Evolutionary conservation across 192 early-diverging fungal species (phyloP).

Genomic region (Dissophora globulifera): DNA sequence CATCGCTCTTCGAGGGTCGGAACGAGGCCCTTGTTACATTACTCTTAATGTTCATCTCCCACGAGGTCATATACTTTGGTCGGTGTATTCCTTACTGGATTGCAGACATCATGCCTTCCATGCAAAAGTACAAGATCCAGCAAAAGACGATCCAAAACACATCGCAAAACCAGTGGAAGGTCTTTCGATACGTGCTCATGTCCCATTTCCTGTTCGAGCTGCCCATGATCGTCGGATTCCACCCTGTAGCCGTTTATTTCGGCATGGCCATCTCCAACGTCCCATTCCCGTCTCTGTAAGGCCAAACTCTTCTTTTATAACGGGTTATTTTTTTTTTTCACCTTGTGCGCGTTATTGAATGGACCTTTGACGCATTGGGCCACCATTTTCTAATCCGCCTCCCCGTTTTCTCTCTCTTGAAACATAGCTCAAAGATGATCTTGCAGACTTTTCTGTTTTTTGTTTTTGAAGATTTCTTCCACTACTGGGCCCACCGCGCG

Average conservation of each 20-base stretch:
- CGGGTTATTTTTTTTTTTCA: not conserved
- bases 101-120: slow-evolving; percentile 84
- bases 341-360: no score
- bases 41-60: slow-evolving; percentile 80
- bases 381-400: no score
- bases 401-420: no score
- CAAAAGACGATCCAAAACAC: slow-evolving; percentile 74
- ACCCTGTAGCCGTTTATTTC: slow-evolving; percentile 80
- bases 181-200: slow-evolving; percentile 74
- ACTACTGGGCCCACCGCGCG: slow-evolving; percentile 89
- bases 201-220: slow-evolving; percentile 83
- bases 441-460: slow-evolving; percentile 79
- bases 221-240: slow-evolving; percentile 90
- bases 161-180: slow-evolving; percentile 73
- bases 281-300: slow-evolving; percentile 82
- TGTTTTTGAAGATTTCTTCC: slow-evolving; percentile 86
- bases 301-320: slow-evolving; percentile 56
- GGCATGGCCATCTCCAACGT: slow-evolving; percentile 86
- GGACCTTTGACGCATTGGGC: no score
- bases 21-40: slow-evolving; percentile 77
- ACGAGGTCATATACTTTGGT: slow-evolving; percentile 92
- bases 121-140: slow-evolving; percentile 93
- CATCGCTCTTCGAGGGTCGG: slow-evolving; percentile 67
- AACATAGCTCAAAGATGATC: slow-evolving; percentile 62
- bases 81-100: slow-evolving; percentile 86